Base-by-base conservation (phyloP, 176 grass and related monocot genomes). In the Calamus simplicifolius region DNA sequence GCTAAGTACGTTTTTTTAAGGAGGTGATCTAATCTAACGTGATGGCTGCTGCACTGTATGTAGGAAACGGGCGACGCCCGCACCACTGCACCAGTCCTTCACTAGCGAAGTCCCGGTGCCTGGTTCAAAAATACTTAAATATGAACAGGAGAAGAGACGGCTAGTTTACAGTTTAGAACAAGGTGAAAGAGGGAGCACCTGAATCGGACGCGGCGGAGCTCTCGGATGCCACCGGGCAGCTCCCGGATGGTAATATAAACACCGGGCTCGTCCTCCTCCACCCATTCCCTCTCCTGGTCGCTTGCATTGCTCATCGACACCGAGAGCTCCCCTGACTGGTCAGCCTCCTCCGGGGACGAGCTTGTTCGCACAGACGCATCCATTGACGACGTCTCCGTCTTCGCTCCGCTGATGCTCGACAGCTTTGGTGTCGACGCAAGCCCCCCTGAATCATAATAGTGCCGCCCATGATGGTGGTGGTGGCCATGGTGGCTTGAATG, bases 171-270 rank as follows among this genome's bases (percentile, higher is more conserved):
- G 35, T 43, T 43, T 43, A 43, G 35, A 43, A 43, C 35, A 43
- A 43, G 35, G 35, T 3, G 13, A 43, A 43, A 2, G 31, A 35
- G 1, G 31, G 10, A 43, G 35, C 13, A 92, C 93, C 93, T 98
- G 76, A 98, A 98, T 68, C 93, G 69, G 51, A 98, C 85, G 10
- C 93, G 87, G 1, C 88, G 73, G 48, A 98, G 88, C 65, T 98
- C 93, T 64, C 93, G 81, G 69, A 85, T 85, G 26, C 88, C 79
- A 53, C 84, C 81, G 68, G 93, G 81, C 76, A 92, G 71, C 77
- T 70, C 84, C 15, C 84, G 71, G 30, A 92, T 83, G 63, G 93
- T 98, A 61, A 98, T 92, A 76, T 98, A 98, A 62, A 98, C 93
- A 63, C 93, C 88, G 48, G 93, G 81, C 64, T 92, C 81, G 3